phyloP scores from a whole-genome alignment of 2,329 filamentous ascomycete genomes.

The Calonectria leucothoes region DNA sequence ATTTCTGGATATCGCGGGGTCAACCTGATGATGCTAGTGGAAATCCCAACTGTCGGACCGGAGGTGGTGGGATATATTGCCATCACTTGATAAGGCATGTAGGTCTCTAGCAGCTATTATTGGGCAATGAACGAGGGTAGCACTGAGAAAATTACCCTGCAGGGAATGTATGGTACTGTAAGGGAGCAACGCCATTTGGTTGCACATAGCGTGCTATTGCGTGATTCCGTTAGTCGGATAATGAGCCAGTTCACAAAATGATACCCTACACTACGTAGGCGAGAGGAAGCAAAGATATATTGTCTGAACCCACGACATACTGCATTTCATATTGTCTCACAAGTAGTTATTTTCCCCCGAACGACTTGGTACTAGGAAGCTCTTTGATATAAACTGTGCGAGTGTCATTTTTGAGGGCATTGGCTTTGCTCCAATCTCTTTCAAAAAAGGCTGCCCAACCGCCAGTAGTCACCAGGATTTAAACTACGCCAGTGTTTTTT shows the following conservation, averaged over 20 bases:
- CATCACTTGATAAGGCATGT: neutral
- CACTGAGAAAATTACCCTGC: neutral
- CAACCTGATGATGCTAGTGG: neutral
- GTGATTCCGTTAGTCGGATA: neutral
- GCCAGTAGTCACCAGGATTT: neutral
- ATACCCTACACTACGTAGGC: neutral
- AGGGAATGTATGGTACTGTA: neutral
- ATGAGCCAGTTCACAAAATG: neutral
- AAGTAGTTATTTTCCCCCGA: too few relatives aligned
- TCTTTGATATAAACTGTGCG: neutral
- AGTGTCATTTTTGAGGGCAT: too few relatives aligned
- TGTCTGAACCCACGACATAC: too few relatives aligned
- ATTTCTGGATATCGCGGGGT: constrained; percentile 3
- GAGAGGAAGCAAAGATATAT: neutral
- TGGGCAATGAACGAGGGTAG: neutral
- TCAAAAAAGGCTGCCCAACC: neutral
- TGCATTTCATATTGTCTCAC: neutral
- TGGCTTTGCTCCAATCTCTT: neutral
- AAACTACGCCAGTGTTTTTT: too few relatives aligned
- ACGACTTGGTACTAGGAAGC: neutral
- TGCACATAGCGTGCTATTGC: constrained; percentile 11
- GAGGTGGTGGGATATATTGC: neutral
- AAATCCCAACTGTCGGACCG: neutral
- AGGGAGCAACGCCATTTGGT: neutral
- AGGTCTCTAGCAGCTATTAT: neutral